These are phyloP conservation scores for Suillus ampliporus DNA, from an alignment of 768 basidiomycete species.

Conservation along the genomic window DNA sequence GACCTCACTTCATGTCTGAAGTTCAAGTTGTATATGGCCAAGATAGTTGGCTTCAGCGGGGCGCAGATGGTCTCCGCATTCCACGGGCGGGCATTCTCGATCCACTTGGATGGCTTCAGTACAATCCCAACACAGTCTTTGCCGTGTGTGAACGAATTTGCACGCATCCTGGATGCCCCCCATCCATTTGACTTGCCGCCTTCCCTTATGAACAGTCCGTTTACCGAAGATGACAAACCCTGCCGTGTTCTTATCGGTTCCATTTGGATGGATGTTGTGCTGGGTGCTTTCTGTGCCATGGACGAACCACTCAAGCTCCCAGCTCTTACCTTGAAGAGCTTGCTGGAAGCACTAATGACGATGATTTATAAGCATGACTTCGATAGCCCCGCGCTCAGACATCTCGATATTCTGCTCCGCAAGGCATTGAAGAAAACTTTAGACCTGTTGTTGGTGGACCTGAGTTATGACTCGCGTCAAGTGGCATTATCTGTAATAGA, in stretches of 20 bases:
- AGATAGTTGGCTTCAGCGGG: conserved; percentile 61
- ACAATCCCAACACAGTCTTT: conserved; percentile 49
- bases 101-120: conserved; percentile 57
- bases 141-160: conserved; percentile 64
- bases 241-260: conserved; percentile 61
- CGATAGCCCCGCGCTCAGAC: conserved; percentile 54
- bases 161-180: conserved; percentile 64
- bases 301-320: conserved; percentile 55
- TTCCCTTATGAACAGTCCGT: conserved; percentile 48
- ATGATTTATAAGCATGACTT: conserved; percentile 79
- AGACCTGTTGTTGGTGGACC: conserved; percentile 55
- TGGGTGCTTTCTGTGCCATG: conserved; percentile 55
- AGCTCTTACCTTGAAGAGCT: conserved; percentile 58
- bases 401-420: conserved; percentile 58
- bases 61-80: conserved; percentile 51
- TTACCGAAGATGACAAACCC: conserved; percentile 47
- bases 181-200: conserved; percentile 53
- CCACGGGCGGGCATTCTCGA: conserved; percentile 54
- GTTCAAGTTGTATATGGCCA: conserved; percentile 56
- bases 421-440: conserved; percentile 57
- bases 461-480: conserved; percentile 73
- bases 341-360: conserved; percentile 68
- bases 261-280: conserved; percentile 63
- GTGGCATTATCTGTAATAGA: conserved; percentile 65
- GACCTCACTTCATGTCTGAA: conserved; percentile 59